Conservation (phyloP, 495 filamentous ascomycete species). For the Paragyromitra xinjiangensis region DNA sequence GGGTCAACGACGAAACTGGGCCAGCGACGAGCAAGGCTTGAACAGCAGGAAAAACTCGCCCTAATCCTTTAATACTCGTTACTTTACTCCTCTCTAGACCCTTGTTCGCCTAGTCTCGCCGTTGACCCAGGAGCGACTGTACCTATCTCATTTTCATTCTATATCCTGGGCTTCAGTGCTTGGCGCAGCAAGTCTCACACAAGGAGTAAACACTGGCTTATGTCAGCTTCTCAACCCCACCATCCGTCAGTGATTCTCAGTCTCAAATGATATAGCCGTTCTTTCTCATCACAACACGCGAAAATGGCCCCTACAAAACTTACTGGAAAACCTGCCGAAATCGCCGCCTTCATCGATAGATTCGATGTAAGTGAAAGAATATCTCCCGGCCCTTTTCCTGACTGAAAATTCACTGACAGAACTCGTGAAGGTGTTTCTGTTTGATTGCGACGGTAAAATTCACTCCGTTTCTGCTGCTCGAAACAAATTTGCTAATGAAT, state of each 20-base stretch:
- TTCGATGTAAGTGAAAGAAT: slow-evolving; percentile 78
- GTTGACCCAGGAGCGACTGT: too few relatives aligned
- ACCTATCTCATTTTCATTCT: too few relatives aligned
- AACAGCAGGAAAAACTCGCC: too few relatives aligned
- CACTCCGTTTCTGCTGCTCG: neutral
- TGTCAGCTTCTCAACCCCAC: neutral
- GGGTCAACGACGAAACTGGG: too few relatives aligned
- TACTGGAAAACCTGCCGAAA: slow-evolving; percentile 76
- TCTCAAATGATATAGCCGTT: neutral
- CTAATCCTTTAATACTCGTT: too few relatives aligned
- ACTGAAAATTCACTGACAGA: slow-evolving; percentile 30
- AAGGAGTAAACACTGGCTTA: neutral
- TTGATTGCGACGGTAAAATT: slow-evolving; percentile 92
- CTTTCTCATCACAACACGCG: neutral
- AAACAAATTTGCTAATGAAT: neutral
- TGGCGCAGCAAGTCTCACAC: neutral
- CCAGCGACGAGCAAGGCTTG: too few relatives aligned
- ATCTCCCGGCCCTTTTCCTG: neutral
- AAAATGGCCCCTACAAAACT: slow-evolving; percentile 71
- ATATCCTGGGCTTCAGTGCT: neutral
- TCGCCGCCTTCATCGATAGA: slow-evolving; percentile 81
- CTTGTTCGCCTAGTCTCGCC: too few relatives aligned
- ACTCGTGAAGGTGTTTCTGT: slow-evolving; percentile 77
- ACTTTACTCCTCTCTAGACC: too few relatives aligned
- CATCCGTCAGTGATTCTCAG: neutral